A percentile compares a stretch with the other conserved stretches of the same genome.
These are phyloP conservation scores for Colletotrichum filicis DNA, from an alignment of 2,329 filamentous ascomycete species.

Conservation along the genomic window DNA sequence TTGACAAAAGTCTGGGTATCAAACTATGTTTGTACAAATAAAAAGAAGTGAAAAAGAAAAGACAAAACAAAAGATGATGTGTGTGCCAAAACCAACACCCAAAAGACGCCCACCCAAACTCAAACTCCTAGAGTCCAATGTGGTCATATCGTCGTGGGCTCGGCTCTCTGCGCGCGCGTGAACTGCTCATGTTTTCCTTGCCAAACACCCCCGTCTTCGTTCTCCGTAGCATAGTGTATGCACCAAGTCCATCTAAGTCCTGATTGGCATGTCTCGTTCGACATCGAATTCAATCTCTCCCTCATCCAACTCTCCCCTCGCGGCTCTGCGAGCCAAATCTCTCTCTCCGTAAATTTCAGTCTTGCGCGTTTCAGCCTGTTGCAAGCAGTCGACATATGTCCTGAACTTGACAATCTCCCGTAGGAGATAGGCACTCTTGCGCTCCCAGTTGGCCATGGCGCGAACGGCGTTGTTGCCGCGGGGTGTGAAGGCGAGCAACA, in stretches of 20 bases:
- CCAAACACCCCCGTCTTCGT: neutral
- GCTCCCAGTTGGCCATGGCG: slow-evolving; percentile 97
- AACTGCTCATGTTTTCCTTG: neutral
- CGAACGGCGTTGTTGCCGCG: slow-evolving; percentile 82
- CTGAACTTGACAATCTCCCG: slow-evolving; percentile 96
- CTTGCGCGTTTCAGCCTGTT: slow-evolving; percentile 76
- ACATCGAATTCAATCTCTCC: slow-evolving; percentile 49
- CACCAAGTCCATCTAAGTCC: slow-evolving; percentile 36
- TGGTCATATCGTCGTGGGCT: slow-evolving; percentile 30
- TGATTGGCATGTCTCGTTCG: slow-evolving; percentile 49
- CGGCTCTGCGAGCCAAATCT: slow-evolving; percentile 61
- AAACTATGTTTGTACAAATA: slow-evolving; percentile 31
- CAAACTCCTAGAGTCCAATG: slow-evolving; percentile 14
- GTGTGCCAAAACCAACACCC: neutral
- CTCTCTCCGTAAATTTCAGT: slow-evolving; percentile 76
- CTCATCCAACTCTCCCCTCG: slow-evolving; percentile 57
- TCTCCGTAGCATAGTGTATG: slow-evolving; percentile 25
- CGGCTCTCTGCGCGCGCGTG: neutral
- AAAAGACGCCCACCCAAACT: slow-evolving; percentile 13
- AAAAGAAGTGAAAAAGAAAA: slow-evolving; percentile 2
- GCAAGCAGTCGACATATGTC: slow-evolving; percentile 90
- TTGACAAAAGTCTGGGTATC: slow-evolving; percentile 32
- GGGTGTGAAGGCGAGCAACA: slow-evolving; percentile 90
- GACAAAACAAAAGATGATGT: neutral
- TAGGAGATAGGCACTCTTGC: slow-evolving; percentile 90